Evolutionary conservation across 2,329 filamentous ascomycete species (phyloP).

Genomic region (Botrytis elliptica): DNA sequence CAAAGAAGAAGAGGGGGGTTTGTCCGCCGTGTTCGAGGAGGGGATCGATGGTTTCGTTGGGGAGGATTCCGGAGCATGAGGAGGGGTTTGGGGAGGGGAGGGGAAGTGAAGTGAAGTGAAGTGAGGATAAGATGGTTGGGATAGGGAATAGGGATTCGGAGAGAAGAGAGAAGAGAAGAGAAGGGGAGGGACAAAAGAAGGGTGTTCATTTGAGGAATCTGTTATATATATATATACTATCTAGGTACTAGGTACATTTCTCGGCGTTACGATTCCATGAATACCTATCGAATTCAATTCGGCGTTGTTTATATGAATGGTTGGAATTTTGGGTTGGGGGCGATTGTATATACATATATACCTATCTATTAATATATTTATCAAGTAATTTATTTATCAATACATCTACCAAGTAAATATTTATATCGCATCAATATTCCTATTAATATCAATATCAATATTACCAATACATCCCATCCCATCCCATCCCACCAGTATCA

Average conservation of each 20-base stretch:
- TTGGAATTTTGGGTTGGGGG: no score
- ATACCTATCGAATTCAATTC: background rate
- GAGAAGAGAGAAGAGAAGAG: background rate
- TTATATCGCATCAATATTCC: background rate
- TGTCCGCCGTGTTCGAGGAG: background rate
- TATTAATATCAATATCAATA: no score
- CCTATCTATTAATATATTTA: background rate
- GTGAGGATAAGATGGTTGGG: background rate
- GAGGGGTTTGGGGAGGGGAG: background rate
- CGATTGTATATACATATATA: background rate
- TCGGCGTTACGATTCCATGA: background rate
- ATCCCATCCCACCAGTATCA: no score
- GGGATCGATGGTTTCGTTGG: background rate
- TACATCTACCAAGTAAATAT: background rate
- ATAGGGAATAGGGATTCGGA: no score
- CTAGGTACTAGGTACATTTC: background rate
- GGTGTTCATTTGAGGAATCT: background rate
- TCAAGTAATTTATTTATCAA: background rate
- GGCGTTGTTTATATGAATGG: background rate
- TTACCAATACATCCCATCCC: no score
- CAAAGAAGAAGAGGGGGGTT: background rate
- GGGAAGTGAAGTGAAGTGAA: background rate
- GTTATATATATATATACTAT: background rate
- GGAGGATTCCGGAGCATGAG: slow-evolving; percentile 5
- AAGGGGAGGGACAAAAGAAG: background rate